Percentiles rank a stretch among this genome's conserved stretches.
phyloP scores from a whole-genome alignment of 805 yeast genomes.

The Kodamaea neixiangensis region DNA sequence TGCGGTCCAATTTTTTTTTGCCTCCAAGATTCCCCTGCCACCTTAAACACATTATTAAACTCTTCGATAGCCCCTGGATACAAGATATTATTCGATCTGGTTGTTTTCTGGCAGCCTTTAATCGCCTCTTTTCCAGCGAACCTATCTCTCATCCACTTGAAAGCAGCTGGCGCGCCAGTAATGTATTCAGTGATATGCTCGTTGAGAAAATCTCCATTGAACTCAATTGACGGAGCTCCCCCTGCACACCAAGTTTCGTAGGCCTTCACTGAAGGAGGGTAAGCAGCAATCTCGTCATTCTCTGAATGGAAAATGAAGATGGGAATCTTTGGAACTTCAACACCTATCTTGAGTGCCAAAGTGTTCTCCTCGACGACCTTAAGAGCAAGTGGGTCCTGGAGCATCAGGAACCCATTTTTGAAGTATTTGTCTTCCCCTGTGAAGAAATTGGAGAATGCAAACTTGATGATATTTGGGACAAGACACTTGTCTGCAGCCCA shows the following conservation, averaged over 20 bases:
- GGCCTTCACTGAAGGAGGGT: slow-evolving; percentile 11
- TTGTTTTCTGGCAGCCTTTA: slow-evolving; percentile 31
- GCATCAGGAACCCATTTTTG: slow-evolving; percentile 19
- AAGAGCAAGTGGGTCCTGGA: slow-evolving; percentile 11
- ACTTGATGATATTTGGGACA: slow-evolving; percentile 7
- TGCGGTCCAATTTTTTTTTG: slow-evolving; percentile 8
- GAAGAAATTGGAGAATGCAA: slow-evolving; percentile 9
- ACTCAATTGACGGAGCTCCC: slow-evolving; percentile 19
- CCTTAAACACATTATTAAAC: background rate
- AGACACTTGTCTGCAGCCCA: slow-evolving; percentile 9
- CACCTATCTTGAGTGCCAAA: slow-evolving; percentile 5
- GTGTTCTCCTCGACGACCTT: slow-evolving; percentile 4
- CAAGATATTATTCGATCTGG: slow-evolving; percentile 48
- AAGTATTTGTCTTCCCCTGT: slow-evolving; percentile 15
- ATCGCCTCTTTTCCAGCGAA: slow-evolving; percentile 17
- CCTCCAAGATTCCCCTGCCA: background rate
- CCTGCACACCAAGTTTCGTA: slow-evolving; percentile 31
- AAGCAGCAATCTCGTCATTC: slow-evolving; percentile 15
- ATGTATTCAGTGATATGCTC: slow-evolving; percentile 25
- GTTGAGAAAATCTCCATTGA: slow-evolving; percentile 23
- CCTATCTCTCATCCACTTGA: slow-evolving; percentile 21
- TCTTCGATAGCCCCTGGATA: slow-evolving; percentile 31
- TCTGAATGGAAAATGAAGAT: slow-evolving; percentile 14
- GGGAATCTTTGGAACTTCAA: slow-evolving; percentile 11
- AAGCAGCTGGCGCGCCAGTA: slow-evolving; percentile 18